Base-by-base conservation (phyloP, 225 moss, liverwort and hornwort genomes). In the Bryoerythrophyllum caledonicum region DNA sequence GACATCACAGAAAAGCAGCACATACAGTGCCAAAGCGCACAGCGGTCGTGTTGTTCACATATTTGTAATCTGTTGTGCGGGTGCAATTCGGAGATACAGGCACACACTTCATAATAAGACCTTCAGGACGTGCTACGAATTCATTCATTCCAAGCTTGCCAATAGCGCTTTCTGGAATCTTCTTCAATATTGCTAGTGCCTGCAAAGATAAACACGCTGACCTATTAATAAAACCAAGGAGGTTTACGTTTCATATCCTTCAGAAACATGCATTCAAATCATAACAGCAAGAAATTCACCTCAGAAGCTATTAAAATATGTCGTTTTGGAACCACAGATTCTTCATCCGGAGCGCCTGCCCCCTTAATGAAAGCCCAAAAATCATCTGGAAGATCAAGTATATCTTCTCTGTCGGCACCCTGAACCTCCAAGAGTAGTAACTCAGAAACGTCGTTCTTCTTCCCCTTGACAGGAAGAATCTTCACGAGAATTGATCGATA, bases 71-170 rank as follows among this genome's bases (percentile, higher is more conserved):
- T 76, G 67, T 35, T 79, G 82, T 75, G 17, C 93, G 90, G 49
- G 87, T 90, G 76, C 93, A 93, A 67, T 89, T 93, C 2, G 93
- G 93, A 7, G 93, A 71, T n/a, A 93, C 80, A n/a, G 88, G 86
- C 49, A 84, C 77, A n/a, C 74, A 24, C 17, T 73, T 56, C 58
- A 86, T 49, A 63, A 91, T 82, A 28, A 90, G 86, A n/a, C 74
- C 76, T 60, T 85, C 86, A 34, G 91, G 93, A 49, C 71, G 70
- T 55, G 77, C 83, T 49, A 86, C 84, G 21, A 71, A 27, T 52
- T 49, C 70, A 51, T 91, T 79, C 85, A 89, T 85, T 13, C 85
- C 76, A 28, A 93, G 78, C 73, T 74, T 82, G 7, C 37, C 34
- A 44, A 83, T 74, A 34, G 84, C 78, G 34, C 75, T 81, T 11